These are phyloP conservation scores for Termitomyces sp. DNA, from an alignment of 768 basidiomycete species.

Conservation along the genomic window DNA sequence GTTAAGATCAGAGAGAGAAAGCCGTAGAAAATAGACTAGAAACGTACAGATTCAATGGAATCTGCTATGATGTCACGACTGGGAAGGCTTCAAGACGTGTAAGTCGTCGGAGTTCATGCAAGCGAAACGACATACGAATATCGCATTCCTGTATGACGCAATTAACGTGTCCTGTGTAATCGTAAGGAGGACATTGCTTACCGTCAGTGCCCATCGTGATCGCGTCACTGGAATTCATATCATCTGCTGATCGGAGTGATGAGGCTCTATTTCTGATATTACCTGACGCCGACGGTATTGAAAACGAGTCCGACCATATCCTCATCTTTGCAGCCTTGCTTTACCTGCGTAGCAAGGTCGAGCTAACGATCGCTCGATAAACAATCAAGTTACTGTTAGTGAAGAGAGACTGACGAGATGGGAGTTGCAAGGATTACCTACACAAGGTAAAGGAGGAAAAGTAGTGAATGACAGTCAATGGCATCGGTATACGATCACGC, in stretches of 20 bases:
- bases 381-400: neutral
- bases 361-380: constrained; percentile 36
- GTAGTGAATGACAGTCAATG: neutral
- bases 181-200: constrained; percentile 21
- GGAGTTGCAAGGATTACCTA: constrained; percentile 83
- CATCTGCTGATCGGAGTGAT: neutral
- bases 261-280: constrained; percentile 7
- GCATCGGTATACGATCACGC: neutral
- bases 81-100: constrained; percentile 50
- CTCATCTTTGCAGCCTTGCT: constrained; percentile 77
- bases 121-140: constrained; percentile 59
- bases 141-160: constrained; percentile 60
- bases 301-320: constrained; percentile 79
- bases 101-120: neutral
- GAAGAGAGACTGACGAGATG: constrained; percentile 49
- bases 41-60: constrained; percentile 72
- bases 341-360: constrained; percentile 73
- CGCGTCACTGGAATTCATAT: constrained; percentile 49
- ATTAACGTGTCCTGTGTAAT: neutral
- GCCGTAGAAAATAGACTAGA: constrained; percentile 15
- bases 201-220: constrained; percentile 90
- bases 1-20: constrained; percentile 32
- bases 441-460: neutral
- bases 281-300: constrained; percentile 85
- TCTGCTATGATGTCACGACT: constrained; percentile 88